These are phyloP conservation scores for Pythium biforme DNA, from an alignment of 352 stramenopile species.

Conservation along the genomic window DNA sequence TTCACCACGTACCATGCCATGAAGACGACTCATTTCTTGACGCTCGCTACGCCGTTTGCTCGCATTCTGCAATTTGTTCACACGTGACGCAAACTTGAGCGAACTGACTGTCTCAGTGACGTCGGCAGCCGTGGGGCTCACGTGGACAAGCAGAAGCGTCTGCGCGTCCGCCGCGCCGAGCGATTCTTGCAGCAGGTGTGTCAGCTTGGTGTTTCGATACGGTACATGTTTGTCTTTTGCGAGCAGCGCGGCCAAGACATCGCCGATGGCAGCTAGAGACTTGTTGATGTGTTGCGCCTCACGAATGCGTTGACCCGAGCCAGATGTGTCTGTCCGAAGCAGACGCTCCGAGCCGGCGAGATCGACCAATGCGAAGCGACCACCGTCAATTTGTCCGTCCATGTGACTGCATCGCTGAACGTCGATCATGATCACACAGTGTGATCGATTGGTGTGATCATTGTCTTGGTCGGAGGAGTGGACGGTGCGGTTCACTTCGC, in stretches of 20 bases:
- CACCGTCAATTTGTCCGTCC: slow-evolving; percentile 37
- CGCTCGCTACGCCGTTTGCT: slow-evolving; percentile 48
- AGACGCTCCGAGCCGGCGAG: slow-evolving; percentile 77
- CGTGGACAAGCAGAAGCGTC: slow-evolving; percentile 63
- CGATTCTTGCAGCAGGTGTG: slow-evolving; percentile 79
- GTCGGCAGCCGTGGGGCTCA: slow-evolving; percentile 47
- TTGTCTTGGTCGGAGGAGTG: slow-evolving; percentile 21
- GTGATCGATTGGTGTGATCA: slow-evolving; percentile 53
- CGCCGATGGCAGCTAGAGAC: slow-evolving; percentile 67
- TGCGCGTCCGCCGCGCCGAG: slow-evolving; percentile 41
- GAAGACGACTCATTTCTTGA: slow-evolving; percentile 58
- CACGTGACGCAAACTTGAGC: slow-evolving; percentile 71
- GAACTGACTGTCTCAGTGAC: slow-evolving; percentile 74
- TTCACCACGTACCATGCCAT: slow-evolving; percentile 50
- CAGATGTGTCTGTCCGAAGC: slow-evolving; percentile 41
- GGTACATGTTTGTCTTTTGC: slow-evolving; percentile 82
- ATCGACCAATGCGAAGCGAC: slow-evolving; percentile 70
- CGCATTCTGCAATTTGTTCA: slow-evolving; percentile 43
- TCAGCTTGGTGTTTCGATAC: slow-evolving; percentile 86
- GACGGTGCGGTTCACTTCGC: slow-evolving; percentile 34
- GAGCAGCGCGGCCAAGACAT: slow-evolving; percentile 66
- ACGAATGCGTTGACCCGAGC: slow-evolving; percentile 31
- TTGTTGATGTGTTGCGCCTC: slow-evolving; percentile 85
- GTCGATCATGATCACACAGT: slow-evolving; percentile 61
- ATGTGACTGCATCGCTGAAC: slow-evolving; percentile 48